Percentiles rank a stretch among this genome's conserved stretches.
Conservation (phyloP, 2,329 filamentous ascomycete genomes). For the Aspergillus candidus region DNA sequence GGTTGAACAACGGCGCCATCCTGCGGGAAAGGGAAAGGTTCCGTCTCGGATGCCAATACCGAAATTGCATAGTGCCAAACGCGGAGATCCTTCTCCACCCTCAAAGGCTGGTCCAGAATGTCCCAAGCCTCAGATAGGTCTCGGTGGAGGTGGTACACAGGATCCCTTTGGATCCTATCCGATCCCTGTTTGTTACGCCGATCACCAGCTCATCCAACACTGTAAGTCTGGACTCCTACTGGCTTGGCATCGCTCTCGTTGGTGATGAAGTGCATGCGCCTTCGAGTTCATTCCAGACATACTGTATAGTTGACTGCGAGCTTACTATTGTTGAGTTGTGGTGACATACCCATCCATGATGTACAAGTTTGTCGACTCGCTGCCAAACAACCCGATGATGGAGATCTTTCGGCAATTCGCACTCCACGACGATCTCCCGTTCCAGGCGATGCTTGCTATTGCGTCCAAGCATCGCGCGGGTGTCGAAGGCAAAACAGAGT, state of each 20-base stretch:
- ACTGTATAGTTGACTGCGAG: constrained; percentile 1
- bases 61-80: constrained; percentile 10
- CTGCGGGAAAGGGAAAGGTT: constrained; percentile 3
- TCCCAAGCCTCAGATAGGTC: constrained; percentile 12
- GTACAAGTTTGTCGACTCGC: constrained; percentile 26
- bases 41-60: constrained; percentile 6
- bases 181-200: constrained; percentile 17
- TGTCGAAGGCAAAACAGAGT: constrained; percentile 25
- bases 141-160: constrained; percentile 12
- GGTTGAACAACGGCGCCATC: constrained; percentile 6
- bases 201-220: constrained; percentile 27
- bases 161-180: constrained; percentile 28
- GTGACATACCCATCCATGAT: constrained; percentile 31
- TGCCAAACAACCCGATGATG: constrained; percentile 25
- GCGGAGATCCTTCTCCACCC: constrained; percentile 7
- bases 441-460: constrained; percentile 31
- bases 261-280: no score
- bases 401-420: constrained; percentile 27
- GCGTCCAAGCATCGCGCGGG: constrained; percentile 28
- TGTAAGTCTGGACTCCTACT: constrained; percentile 18
- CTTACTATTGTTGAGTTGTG: constrained; percentile 23
- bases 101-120: constrained; percentile 3
- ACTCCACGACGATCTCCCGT: constrained; percentile 25
- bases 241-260: no score
- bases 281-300: background rate